Conservation (phyloP, 495 filamentous ascomycete species). For the Hypoxylon trugodes region DNA sequence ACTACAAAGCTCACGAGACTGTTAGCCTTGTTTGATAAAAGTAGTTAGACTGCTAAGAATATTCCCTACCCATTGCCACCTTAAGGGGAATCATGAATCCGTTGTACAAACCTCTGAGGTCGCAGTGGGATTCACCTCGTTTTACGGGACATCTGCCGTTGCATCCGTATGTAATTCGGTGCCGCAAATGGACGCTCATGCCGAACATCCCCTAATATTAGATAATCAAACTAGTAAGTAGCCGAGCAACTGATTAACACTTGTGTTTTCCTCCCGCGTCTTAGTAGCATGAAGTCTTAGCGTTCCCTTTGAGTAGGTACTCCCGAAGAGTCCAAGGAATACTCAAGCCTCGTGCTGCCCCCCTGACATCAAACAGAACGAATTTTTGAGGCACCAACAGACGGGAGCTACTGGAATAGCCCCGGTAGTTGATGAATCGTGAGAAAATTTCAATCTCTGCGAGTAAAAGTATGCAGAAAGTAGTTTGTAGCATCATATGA, state of each 20-base stretch:
- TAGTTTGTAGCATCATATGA: neutral
- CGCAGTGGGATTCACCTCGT: neutral
- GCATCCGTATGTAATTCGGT: neutral
- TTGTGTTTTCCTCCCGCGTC: neutral
- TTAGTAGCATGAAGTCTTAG: neutral
- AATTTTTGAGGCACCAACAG: no score
- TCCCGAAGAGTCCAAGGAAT: neutral
- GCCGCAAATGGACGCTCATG: neutral
- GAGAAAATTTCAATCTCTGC: no score
- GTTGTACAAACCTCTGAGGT: no score
- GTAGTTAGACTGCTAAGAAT: no score
- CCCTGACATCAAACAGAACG: neutral
- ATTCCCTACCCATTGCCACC: no score
- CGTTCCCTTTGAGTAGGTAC: neutral
- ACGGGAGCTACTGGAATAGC: neutral
- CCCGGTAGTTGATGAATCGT: neutral
- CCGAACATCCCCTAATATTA: neutral
- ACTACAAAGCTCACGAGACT: no score
- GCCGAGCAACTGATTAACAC: conserved; percentile 1
- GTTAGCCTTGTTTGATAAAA: no score
- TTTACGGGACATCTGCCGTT: neutral
- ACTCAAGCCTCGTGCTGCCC: neutral
- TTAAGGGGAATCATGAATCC: no score
- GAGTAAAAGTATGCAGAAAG: neutral
- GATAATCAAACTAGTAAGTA: neutral